Percentiles rank a stretch among this genome's conserved stretches.
phyloP scores from a whole-genome alignment of 1,139 yeast species.

The Zhuliangozyma blackwelliae region DNA sequence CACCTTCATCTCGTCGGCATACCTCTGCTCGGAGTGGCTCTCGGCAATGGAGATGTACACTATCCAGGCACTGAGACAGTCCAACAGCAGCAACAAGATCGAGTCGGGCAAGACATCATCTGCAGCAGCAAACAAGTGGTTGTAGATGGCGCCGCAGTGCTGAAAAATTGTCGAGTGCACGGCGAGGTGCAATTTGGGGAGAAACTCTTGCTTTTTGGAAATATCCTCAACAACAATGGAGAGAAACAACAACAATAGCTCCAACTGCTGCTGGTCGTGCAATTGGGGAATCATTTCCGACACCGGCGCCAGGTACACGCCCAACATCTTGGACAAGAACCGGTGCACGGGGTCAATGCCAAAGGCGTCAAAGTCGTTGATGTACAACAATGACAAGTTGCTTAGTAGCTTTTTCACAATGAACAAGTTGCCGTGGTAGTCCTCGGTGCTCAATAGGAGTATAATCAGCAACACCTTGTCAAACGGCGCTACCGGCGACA shows the following conservation, averaged over 20 bases:
- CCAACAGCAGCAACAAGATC: constrained; percentile 18
- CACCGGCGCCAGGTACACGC: background rate
- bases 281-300: background rate
- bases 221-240: constrained; percentile 58
- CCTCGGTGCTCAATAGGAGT: constrained; percentile 3
- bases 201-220: constrained; percentile 25
- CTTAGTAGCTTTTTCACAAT: constrained; percentile 40
- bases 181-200: constrained; percentile 9
- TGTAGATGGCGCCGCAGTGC: constrained; percentile 5
- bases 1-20: constrained; percentile 17
- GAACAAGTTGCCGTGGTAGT: constrained; percentile 14
- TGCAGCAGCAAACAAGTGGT: constrained; percentile 3
- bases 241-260: constrained; percentile 26
- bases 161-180: constrained; percentile 9
- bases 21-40: constrained; percentile 30
- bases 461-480: constrained; percentile 5
- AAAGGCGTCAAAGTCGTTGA: constrained; percentile 22
- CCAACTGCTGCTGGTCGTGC: constrained; percentile 5
- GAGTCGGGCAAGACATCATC: constrained; percentile 1
- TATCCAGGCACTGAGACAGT: constrained; percentile 33
- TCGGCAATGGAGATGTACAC: constrained; percentile 32
- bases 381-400: constrained; percentile 50
- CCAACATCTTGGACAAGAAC: constrained; percentile 1
- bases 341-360: constrained; percentile 8
- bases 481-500: constrained; percentile 7